Evolutionary conservation across 1,284 basidiomycete species (phyloP), one percentile per base, ranked within the genome.

Genomic region (Xanthoconium separans): DNA sequence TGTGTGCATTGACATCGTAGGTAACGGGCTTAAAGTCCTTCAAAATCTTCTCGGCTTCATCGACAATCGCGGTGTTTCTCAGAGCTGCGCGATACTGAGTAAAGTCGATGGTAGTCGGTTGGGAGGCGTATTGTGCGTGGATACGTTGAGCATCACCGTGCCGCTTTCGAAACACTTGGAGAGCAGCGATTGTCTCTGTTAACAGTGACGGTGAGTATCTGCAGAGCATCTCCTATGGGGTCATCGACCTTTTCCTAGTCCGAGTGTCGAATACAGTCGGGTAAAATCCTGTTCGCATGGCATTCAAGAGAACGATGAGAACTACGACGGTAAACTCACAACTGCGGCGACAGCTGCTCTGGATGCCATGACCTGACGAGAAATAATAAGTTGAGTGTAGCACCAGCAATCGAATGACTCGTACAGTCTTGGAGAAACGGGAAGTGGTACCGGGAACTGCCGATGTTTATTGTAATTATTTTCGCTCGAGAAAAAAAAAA

Each of bases 91-190:
- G 91, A 83, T 99, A 99, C 77, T 95, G 86, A 31, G 86, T 79
- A 68, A 99, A 80, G 80, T 99, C 95, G 61, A 93, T 81, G 36
- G 91, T 89, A 33, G 89, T 87, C 44, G 87, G 84, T 71, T 91
- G 89, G 53, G 81, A 75, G 65, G 85, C 78, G 64, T 91, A 85
- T 65, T 84, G 81, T 53, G 78, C 77, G 57, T 88, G 77, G 59
- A 89, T 77, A 67, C 91, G 90, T 70, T 91, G 84, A 54, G 97
- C 95, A 55, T 96, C 92, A 62, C 82, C 80, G 76, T 95, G 85
- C 60, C 97, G 93, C 76, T 97, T 97, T 73, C 97, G 91, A 89
- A 99, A 99, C 43, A 93, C 90, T 73, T 93, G 90, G 56, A 99
- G 84, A 59, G 92, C 77, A 54, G 90, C 78, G 65, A 96, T 80